Evolutionary conservation across 352 stramenopile genomes (phyloP).

Genomic region (Phytophthora meadii): DNA sequence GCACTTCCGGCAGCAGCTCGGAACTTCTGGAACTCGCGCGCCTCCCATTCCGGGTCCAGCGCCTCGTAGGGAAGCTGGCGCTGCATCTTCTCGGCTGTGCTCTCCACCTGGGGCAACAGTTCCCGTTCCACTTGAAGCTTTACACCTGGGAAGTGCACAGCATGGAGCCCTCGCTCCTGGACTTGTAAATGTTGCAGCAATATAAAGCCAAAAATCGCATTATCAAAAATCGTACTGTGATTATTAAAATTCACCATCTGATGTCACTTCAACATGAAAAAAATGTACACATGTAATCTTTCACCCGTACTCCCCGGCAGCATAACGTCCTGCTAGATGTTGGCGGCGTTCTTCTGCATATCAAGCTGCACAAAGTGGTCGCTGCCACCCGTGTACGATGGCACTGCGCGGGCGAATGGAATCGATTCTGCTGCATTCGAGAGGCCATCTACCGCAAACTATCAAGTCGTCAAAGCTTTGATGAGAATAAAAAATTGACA

Average conservation of each 20-base stretch:
- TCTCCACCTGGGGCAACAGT: too few species aligned
- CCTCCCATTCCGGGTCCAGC: conserved; percentile 65
- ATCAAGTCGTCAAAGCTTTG: background rate
- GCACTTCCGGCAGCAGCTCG: conserved; percentile 19
- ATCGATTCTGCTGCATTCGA: conserved; percentile 48
- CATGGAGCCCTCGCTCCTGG: too few species aligned
- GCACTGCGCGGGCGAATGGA: conserved; percentile 66
- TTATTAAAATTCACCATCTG: too few species aligned
- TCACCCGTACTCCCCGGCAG: too few species aligned
- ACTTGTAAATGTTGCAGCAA: too few species aligned
- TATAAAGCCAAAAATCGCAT: too few species aligned
- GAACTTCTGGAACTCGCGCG: conserved; percentile 52
- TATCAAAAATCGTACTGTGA: too few species aligned
- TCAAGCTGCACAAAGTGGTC: conserved; percentile 23
- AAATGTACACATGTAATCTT: too few species aligned
- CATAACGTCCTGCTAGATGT: background rate
- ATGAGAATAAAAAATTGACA: too few species aligned
- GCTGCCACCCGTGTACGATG: conserved; percentile 44
- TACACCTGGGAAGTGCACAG: too few species aligned
- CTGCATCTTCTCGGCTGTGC: background rate
- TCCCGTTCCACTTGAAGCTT: too few species aligned
- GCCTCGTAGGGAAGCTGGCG: conserved; percentile 59
- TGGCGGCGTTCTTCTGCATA: conserved; percentile 22
- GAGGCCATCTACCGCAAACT: conserved; percentile 63
- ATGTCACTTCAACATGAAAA: too few species aligned